Evolutionary conservation across 192 early-diverging fungal species (phyloP), one percentile per base, ranked within the genome.

Genomic region (Irineochytrium annulatum): DNA sequence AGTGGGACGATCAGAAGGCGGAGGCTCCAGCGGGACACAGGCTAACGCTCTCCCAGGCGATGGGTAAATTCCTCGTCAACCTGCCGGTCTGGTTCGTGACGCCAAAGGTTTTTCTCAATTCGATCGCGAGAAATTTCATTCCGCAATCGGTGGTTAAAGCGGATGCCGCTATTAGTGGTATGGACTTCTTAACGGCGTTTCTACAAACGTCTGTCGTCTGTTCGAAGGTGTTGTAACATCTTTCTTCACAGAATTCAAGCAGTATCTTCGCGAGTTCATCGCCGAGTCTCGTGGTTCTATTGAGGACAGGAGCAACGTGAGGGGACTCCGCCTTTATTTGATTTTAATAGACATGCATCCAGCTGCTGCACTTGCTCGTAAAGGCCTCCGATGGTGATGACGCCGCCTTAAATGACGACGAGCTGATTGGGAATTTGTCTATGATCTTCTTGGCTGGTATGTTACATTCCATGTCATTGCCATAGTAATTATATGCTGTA

Each of bases 361-460:
- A 62, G 60, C 59, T 73, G 28, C 58, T 73, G 3, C 44, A 51
- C 28, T 34, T 57, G 43, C 56, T 73, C 3, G 62, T 60, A 14
- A 35, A 52, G 32, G 57, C 71, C 6, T 34, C 62, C 32, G n/a
- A 34, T 28, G 56, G 19, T 4, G 56, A 59, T 22, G 35, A 61
- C 24, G 48, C 14, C 13, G 29, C 14, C 11, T 41, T 68, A 30
- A 59, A 45, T 33, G 51, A 68, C 39, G 35, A 43, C 0, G 80
- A 75, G 19, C 37, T 84, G 0, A 55, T 72, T 26, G 73, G 67
- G 14, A 77, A 82, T 39, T 37, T 74, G 13, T 68, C 77, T 13
- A 62, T 75, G n/a, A 65, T 84, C 4, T 67, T 79, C 16, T 78
- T 82, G 69, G 82, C 82, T 44, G 82, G 82, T 0, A n/a, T n/a